These are phyloP conservation scores for Beta vulgaris DNA, from an alignment of 148 eudicot genomes.

Conservation along the genomic window DNA sequence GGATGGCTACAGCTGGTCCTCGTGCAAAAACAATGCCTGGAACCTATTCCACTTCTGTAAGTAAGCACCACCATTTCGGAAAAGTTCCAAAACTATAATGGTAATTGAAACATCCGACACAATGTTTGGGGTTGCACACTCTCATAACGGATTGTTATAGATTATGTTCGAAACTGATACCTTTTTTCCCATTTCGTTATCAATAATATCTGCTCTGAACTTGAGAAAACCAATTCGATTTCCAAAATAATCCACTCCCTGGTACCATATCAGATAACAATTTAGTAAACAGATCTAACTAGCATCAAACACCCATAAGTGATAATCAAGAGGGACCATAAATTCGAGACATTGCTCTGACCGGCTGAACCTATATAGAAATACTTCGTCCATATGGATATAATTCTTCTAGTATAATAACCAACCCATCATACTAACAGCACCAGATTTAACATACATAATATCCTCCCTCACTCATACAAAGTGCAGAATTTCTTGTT, in stretches of 20 bases:
- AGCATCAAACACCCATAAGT: background rate
- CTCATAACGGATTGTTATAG: background rate
- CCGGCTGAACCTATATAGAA: too few relatives aligned
- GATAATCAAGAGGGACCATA: too few relatives aligned
- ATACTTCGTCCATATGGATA: too few relatives aligned
- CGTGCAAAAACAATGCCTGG: constrained; percentile 98
- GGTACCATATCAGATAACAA: constrained; percentile 19
- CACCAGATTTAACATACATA: too few relatives aligned
- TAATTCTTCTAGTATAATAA: too few relatives aligned
- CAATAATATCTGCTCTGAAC: constrained; percentile 82
- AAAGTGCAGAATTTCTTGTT: too few relatives aligned
- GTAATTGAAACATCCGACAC: background rate
- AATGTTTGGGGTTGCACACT: background rate
- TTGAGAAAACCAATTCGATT: constrained; percentile 90
- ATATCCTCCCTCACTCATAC: too few relatives aligned
- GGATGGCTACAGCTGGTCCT: constrained; percentile 96
- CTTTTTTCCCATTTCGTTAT: constrained; percentile 74
- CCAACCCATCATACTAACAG: too few relatives aligned
- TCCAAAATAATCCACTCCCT: constrained; percentile 96
- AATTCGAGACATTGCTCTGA: too few relatives aligned
- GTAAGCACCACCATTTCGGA: background rate
- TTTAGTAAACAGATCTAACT: background rate
- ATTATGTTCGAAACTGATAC: constrained; percentile 29
- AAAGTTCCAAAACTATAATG: background rate
- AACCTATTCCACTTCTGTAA: constrained; percentile 45